phyloP scores from a whole-genome alignment of 2,329 filamentous ascomycete genomes.

The Colletotrichum truncatum region DNA sequence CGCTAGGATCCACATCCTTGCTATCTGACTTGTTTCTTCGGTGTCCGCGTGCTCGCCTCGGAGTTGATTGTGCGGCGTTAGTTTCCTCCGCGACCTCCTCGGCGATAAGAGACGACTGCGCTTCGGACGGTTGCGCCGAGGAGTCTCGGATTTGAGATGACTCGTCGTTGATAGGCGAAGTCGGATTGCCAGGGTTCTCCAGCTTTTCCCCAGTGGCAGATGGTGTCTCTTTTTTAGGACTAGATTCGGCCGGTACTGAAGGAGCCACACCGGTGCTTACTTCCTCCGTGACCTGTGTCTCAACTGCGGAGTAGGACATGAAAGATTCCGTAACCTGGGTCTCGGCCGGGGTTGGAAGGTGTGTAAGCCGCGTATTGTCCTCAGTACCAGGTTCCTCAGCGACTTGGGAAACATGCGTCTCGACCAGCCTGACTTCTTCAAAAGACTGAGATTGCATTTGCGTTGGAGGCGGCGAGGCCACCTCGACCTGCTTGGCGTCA shows the following conservation, averaged over 20 bases:
- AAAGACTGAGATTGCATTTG: neutral
- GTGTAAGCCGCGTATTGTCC: neutral
- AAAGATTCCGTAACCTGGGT: conserved; percentile 14
- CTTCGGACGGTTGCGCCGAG: conserved; percentile 28
- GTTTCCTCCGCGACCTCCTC: conserved; percentile 23
- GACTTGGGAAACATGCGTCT: neutral
- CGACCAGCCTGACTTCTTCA: neutral
- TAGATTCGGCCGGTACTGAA: neutral
- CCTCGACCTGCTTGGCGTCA: neutral
- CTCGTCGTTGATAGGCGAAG: conserved; percentile 20
- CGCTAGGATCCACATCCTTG: conserved; percentile 30
- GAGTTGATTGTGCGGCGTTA: conserved; percentile 15
- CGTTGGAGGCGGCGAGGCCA: conserved; percentile 1
- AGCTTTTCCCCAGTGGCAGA: neutral
- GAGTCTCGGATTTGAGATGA: conserved; percentile 25
- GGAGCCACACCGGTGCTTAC: conserved; percentile 1
- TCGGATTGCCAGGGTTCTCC: neutral
- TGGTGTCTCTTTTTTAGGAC: neutral
- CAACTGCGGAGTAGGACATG: neutral
- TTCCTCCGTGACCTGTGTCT: conserved; percentile 22
- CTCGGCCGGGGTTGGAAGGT: conserved; percentile 6
- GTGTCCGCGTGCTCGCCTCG: conserved; percentile 25
- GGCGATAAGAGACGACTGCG: conserved; percentile 28
- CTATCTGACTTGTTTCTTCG: conserved; percentile 23
- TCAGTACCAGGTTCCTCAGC: neutral